Percentiles rank a stretch among this genome's conserved stretches.
Conservation (phyloP, 306 rosid species). For the Lagenaria siceraria region DNA sequence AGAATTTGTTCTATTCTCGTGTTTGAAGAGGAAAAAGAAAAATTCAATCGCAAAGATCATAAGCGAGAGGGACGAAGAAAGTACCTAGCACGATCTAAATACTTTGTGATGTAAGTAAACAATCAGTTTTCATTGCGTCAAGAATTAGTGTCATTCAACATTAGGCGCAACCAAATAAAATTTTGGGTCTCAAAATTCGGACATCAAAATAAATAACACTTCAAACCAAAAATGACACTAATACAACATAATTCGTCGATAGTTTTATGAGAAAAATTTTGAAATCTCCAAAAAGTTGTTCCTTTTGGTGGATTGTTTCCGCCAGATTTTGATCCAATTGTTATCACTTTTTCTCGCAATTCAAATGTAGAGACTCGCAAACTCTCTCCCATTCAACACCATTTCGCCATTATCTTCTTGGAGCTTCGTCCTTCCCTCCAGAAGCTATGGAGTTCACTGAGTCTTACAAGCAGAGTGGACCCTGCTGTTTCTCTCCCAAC, state of each 20-base stretch:
- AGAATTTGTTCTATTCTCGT: too few relatives aligned
- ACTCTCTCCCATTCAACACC: background rate
- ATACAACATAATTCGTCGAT: background rate
- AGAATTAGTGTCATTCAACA: too few relatives aligned
- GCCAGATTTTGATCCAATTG: background rate
- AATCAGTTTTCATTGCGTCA: too few relatives aligned
- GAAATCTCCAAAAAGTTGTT: background rate
- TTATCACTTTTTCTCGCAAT: background rate
- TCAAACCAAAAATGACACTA: too few relatives aligned
- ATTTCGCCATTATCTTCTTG: background rate
- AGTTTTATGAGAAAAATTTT: background rate
- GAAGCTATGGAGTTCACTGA: slow-evolving; percentile 89
- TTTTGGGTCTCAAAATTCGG: too few relatives aligned
- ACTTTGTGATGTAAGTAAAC: too few relatives aligned
- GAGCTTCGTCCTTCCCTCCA: background rate
- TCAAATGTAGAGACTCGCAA: background rate
- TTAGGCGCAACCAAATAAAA: too few relatives aligned
- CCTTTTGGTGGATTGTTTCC: background rate
- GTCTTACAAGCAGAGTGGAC: slow-evolving; percentile 83
- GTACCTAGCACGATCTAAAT: too few relatives aligned
- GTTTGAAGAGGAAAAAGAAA: too few relatives aligned
- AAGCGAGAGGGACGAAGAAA: too few relatives aligned
- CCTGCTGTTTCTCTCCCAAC: slow-evolving; percentile 89
- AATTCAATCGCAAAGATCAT: too few relatives aligned
- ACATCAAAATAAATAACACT: too few relatives aligned